phyloP scores from a whole-genome alignment of 768 basidiomycete species.

The Lactarius indigo region DNA sequence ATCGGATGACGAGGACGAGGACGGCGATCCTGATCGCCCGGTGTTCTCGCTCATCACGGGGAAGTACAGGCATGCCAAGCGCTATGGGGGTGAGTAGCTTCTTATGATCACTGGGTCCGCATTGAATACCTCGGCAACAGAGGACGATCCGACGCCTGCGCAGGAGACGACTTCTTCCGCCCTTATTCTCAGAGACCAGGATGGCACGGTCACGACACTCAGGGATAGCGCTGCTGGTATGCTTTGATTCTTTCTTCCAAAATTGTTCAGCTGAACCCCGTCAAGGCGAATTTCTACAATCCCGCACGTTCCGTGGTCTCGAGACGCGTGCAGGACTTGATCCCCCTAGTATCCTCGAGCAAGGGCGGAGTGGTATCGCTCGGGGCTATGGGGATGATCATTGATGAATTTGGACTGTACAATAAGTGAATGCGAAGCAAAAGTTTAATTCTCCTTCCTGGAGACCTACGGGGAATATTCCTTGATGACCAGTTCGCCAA shows the following conservation, averaged over 20 bases:
- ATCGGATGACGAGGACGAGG: conserved; percentile 36
- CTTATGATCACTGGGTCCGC: background rate
- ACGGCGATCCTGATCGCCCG: conserved; percentile 64
- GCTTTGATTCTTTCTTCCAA: conserved; percentile 24
- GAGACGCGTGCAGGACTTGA: conserved; percentile 77
- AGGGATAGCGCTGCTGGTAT: conserved; percentile 70
- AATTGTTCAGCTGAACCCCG: conserved; percentile 10
- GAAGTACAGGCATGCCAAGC: conserved; percentile 73
- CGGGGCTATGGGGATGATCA: conserved; percentile 71
- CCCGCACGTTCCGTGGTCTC: conserved; percentile 75
- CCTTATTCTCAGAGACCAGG: conserved; percentile 61
- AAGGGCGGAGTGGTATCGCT: conserved; percentile 88
- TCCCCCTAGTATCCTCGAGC: conserved; percentile 75
- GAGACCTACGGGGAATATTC: background rate
- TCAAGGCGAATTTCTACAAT: conserved; percentile 66
- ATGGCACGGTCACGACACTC: conserved; percentile 51
- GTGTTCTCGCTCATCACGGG: conserved; percentile 86
- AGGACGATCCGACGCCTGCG: conserved; percentile 19
- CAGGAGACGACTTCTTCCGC: conserved; percentile 35
- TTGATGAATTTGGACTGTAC: background rate
- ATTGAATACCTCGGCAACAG: background rate
- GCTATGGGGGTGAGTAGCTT: conserved; percentile 46
- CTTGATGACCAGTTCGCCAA: background rate
- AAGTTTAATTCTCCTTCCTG: background rate
- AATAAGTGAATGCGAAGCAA: background rate